phyloP scores from a whole-genome alignment of 441 rosid species.

The Gossypium gossypioides region DNA sequence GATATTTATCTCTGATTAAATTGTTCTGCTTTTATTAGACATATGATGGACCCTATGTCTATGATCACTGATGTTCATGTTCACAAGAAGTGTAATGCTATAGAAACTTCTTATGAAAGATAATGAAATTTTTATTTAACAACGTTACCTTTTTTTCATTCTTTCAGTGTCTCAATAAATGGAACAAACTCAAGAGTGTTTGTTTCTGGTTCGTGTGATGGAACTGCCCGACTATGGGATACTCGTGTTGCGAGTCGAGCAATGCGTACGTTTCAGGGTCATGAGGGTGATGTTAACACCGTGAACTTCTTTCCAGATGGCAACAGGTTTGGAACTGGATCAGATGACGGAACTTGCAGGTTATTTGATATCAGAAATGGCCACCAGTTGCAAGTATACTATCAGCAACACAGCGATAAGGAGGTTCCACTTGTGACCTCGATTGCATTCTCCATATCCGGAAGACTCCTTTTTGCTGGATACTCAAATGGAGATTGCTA shows the following conservation, averaged over 20 bases:
- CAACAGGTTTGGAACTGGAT: slow-evolving; percentile 88
- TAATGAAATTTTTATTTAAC: slow-evolving; percentile 8
- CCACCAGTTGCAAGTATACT: slow-evolving; percentile 75
- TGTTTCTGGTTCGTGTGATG: slow-evolving; percentile 91
- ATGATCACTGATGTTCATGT: slow-evolving; percentile 1
- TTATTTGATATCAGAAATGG: slow-evolving; percentile 89
- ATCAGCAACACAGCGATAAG: slow-evolving; percentile 41
- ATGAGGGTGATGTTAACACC: slow-evolving; percentile 80
- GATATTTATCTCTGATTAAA: not conserved
- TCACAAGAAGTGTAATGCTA: not conserved
- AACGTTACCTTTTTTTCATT: not conserved
- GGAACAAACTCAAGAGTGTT: slow-evolving; percentile 65
- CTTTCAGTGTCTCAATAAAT: slow-evolving; percentile 71
- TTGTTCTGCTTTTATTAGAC: not conserved
- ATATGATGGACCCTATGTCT: not conserved
- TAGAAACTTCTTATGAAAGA: not conserved
- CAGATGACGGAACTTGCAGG: slow-evolving; percentile 94
- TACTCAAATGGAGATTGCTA: slow-evolving; percentile 69
- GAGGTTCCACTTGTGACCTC: slow-evolving; percentile 64
- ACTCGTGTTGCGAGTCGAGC: slow-evolving; percentile 96
- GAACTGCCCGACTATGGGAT: slow-evolving; percentile 89
- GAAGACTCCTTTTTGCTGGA: slow-evolving; percentile 86
- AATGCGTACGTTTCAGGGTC: slow-evolving; percentile 77
- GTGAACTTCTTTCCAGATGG: slow-evolving; percentile 99
- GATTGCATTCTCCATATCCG: slow-evolving; percentile 80